Evolutionary conservation across 2,329 filamentous ascomycete species (phyloP).

Genomic region (Aspergillus niger): DNA sequence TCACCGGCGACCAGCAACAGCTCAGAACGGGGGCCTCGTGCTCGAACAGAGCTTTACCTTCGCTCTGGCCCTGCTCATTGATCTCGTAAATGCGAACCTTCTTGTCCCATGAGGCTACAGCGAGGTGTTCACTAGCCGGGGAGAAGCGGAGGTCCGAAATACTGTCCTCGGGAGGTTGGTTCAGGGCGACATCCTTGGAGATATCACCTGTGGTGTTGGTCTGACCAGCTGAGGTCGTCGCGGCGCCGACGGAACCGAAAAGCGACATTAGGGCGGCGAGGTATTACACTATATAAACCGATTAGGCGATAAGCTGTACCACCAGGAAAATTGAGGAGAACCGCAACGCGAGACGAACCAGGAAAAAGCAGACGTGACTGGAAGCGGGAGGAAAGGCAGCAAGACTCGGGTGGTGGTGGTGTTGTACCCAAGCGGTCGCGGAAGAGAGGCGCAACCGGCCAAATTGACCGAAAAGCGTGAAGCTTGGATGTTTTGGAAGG

Average conservation of each 20-base stretch:
- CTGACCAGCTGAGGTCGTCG: conserved; percentile 52
- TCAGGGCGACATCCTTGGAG: conserved; percentile 80
- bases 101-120: conserved; percentile 95
- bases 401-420: neutral
- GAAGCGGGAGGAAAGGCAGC: neutral
- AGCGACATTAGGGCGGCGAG: conserved; percentile 44
- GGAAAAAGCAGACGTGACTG: conserved; percentile 8
- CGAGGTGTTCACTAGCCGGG: conserved; percentile 74
- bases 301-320: neutral
- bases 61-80: conserved; percentile 71
- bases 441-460: neutral
- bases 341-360: conserved; percentile 7
- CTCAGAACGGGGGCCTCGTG: conserved; percentile 83
- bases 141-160: conserved; percentile 87
- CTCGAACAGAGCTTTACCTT: conserved; percentile 83
- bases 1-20: conserved; percentile 84
- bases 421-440: neutral
- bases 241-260: conserved; percentile 55
- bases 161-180: conserved; percentile 79
- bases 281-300: conserved; percentile 13
- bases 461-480: neutral
- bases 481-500: neutral
- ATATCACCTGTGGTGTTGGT: conserved; percentile 85
- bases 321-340: neutral
- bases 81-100: conserved; percentile 98